Percentiles rank a stretch among this genome's conserved stretches.
These are phyloP conservation scores for Fusarium subtropicale DNA, from an alignment of 2,329 filamentous ascomycete genomes.

Conservation along the genomic window DNA sequence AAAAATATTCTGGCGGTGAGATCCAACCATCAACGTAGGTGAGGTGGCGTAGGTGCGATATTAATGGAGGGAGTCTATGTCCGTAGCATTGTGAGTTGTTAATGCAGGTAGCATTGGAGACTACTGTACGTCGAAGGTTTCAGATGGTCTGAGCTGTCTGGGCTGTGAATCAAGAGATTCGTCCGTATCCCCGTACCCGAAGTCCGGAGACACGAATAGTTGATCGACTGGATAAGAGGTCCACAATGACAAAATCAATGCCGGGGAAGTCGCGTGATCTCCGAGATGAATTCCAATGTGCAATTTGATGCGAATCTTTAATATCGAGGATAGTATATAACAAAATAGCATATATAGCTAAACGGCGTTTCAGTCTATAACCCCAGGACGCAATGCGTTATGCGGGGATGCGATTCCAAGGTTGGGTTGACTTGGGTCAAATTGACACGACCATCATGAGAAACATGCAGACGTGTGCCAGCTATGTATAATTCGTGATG, in stretches of 20 bases:
- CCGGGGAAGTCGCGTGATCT: constrained; percentile 32
- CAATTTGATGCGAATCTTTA: constrained; percentile 6
- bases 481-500: constrained; percentile 41
- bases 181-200: constrained; percentile 18
- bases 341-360: constrained; percentile 6
- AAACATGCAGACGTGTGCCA: constrained; percentile 15
- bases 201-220: constrained; percentile 3
- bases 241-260: constrained; percentile 24
- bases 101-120: constrained; percentile 31
- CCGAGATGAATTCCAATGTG: constrained; percentile 18
- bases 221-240: constrained; percentile 7
- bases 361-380: constrained; percentile 10
- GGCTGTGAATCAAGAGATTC: constrained; percentile 14
- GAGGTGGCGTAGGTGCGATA: constrained; percentile 11
- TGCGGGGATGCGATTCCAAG: constrained; percentile 8
- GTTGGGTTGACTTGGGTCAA: constrained; percentile 1
- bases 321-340: constrained; percentile 1
- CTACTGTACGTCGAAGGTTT: constrained; percentile 29
- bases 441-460: constrained; percentile 9
- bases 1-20: constrained; percentile 29
- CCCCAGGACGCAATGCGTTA: constrained; percentile 29
- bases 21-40: constrained; percentile 5
- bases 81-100: constrained; percentile 28
- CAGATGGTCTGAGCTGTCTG: constrained; percentile 26
- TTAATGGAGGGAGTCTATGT: constrained; percentile 29